phyloP scores from a whole-genome alignment of 2,329 filamentous ascomycete species.

The Neonectria punicea region DNA sequence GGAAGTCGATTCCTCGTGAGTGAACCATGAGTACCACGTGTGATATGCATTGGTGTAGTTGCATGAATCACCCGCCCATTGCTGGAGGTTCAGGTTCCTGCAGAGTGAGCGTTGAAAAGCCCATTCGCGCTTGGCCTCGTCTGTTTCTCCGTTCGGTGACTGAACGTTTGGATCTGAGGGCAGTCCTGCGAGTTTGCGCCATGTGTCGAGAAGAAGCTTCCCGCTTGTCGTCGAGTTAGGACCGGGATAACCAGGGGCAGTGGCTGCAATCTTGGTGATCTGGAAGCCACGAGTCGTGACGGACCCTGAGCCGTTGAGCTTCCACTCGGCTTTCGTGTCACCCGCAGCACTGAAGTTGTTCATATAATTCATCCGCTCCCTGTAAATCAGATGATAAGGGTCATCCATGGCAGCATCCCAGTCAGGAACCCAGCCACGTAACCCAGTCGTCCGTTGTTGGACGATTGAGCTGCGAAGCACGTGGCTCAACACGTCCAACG shows the following conservation, averaged over 20 bases:
- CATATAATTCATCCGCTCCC: conserved; percentile 1
- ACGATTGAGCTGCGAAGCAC: conserved; percentile 1
- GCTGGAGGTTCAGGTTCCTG: too few relatives aligned
- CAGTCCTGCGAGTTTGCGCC: not conserved
- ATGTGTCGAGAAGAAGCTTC: not conserved
- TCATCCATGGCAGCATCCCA: conserved; percentile 20
- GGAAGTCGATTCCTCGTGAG: not conserved
- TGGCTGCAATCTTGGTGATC: not conserved
- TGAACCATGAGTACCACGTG: conserved; percentile 16
- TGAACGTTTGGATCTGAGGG: not conserved
- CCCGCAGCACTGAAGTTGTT: conserved; percentile 1
- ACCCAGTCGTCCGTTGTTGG: not conserved
- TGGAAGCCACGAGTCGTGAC: not conserved
- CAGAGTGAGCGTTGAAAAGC: too few relatives aligned
- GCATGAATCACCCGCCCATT: too few relatives aligned
- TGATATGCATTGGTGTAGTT: not conserved
- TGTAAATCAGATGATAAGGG: conserved; percentile 11
- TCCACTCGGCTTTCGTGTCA: not conserved
- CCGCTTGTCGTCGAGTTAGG: not conserved
- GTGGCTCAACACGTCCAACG: conserved; percentile 15
- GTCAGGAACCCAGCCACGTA: conserved; percentile 21
- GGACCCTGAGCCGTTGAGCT: not conserved
- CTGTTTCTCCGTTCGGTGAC: not conserved
- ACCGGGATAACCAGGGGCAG: not conserved
- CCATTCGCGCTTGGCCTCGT: not conserved